Conservation (phyloP, 768 basidiomycete genomes). For the Botryobasidium botryosum region DNA sequence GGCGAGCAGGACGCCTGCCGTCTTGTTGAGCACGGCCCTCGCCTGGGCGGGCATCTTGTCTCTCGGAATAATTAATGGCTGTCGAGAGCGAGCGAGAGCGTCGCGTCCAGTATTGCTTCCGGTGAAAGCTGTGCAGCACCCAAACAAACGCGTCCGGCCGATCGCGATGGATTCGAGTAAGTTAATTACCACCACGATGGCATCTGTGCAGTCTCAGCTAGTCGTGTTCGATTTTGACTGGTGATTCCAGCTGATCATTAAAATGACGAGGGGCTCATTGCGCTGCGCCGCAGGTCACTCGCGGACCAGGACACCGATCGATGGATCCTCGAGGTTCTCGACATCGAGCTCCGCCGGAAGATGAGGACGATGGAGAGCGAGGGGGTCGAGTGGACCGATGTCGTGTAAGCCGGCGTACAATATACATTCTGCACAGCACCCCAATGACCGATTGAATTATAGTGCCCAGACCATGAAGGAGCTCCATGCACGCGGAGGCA, state of each 20-base stretch:
- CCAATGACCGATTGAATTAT: slow-evolving; percentile 5
- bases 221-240: slow-evolving; percentile 97
- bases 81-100: too few species aligned
- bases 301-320: slow-evolving; percentile 94
- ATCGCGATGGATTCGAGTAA: not conserved
- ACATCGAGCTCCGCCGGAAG: slow-evolving; percentile 65
- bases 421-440: slow-evolving; percentile 57
- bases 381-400: slow-evolving; percentile 76
- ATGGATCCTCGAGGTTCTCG: slow-evolving; percentile 81
- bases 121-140: too few species aligned
- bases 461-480: slow-evolving; percentile 59
- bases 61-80: too few species aligned
- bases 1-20: slow-evolving; percentile 55
- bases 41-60: too few species aligned
- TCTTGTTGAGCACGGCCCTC: slow-evolving; percentile 74
- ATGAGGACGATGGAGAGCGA: slow-evolving; percentile 45
- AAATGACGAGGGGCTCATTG: not conserved
- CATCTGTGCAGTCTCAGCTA: slow-evolving; percentile 34
- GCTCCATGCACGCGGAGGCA: slow-evolving; percentile 50
- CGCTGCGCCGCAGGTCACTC: slow-evolving; percentile 42
- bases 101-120: too few species aligned
- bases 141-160: not conserved
- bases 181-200: not conserved
- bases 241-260: slow-evolving; percentile 23
- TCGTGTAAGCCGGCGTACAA: slow-evolving; percentile 55